Evolutionary conservation across 2,329 filamentous ascomycete species (phyloP), one percentile per base, ranked within the genome.

Genomic region (Aspergillus amoenus): DNA sequence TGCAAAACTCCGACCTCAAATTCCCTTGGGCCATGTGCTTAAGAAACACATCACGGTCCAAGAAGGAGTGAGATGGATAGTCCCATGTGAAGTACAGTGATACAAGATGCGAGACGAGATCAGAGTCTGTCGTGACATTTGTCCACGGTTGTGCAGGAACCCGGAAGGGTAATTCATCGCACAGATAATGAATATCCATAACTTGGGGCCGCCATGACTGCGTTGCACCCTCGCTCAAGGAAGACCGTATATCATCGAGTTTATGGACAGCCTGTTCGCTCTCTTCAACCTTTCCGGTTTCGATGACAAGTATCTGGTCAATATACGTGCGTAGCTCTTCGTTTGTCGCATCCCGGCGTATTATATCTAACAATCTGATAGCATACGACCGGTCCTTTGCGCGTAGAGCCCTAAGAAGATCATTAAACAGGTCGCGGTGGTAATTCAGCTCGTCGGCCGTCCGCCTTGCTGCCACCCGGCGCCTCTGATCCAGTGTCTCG

Each of bases 41-140:
- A 22, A 82, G 80, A 50, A 87, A 74, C 64, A 94, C 94, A 68
- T 95, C 91, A 37, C 86, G 81, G 67, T 89, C 90, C 68, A 96
- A 93, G 44, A 94, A 79, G 15, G 81, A 85, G 70, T 89, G 95
- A 73, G 92, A 95, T 24, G 90, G 87, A 72, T 96, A 96, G 73
- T 96, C 91, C 88, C 92, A 96, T 65, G 86, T 90, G 75, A 96
- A 96, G 76, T 96, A 96, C 86, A 96, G 88, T 69, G 91, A 91
- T 65, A 96, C 84, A 22, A 96, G 82, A 73, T 96, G 91, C 8
- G 86, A 84, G 60, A 96, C 84, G 42, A 95, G 80, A 51, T 88
- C 83, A 7, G 84, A 79, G 69, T 96, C 90, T 44, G 84, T 81
- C 1, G 90, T 95, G 41, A 95, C 90, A 12, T 79, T 84, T 1